phyloP scores from a whole-genome alignment of 23 red algal species.

The Rhodosorus marinus region DNA sequence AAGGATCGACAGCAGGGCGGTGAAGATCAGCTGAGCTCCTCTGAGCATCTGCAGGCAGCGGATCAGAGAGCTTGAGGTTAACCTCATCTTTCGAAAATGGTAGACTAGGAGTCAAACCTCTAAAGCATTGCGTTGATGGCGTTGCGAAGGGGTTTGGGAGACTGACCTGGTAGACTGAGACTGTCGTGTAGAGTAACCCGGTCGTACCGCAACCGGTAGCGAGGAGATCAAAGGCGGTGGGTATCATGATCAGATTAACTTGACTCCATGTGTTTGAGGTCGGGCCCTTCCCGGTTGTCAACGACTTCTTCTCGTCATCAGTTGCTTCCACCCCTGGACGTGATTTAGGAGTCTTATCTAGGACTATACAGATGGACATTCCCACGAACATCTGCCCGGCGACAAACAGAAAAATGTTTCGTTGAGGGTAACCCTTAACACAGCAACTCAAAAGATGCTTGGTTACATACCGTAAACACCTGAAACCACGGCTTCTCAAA shows the following conservation, averaged over 20 bases:
- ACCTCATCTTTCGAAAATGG: not conserved
- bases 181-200: conserved; percentile 60
- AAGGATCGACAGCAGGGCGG: conserved; percentile 39
- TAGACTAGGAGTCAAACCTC: not conserved
- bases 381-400: conserved; percentile 37
- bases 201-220: conserved; percentile 70
- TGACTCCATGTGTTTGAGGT: not conserved
- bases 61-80: no score
- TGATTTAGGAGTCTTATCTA: conserved; percentile 19
- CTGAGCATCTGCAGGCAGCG: conserved; percentile 88
- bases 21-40: conserved; percentile 48
- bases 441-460: not conserved
- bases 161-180: conserved; percentile 96
- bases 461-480: conserved; percentile 25
- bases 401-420: not conserved
- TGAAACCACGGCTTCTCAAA: conserved; percentile 91
- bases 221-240: conserved; percentile 55
- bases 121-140: conserved; percentile 1
- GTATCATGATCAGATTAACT: conserved; percentile 51
- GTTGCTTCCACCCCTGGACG: not conserved
- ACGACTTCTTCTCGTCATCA: not conserved
- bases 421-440: not conserved
- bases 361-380: conserved; percentile 68
- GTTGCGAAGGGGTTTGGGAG: not conserved
- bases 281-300: not conserved